These are phyloP conservation scores for Ceratocystiopsis brevicomis DNA, from an alignment of 2,329 filamentous ascomycete species.

Conservation along the genomic window DNA sequence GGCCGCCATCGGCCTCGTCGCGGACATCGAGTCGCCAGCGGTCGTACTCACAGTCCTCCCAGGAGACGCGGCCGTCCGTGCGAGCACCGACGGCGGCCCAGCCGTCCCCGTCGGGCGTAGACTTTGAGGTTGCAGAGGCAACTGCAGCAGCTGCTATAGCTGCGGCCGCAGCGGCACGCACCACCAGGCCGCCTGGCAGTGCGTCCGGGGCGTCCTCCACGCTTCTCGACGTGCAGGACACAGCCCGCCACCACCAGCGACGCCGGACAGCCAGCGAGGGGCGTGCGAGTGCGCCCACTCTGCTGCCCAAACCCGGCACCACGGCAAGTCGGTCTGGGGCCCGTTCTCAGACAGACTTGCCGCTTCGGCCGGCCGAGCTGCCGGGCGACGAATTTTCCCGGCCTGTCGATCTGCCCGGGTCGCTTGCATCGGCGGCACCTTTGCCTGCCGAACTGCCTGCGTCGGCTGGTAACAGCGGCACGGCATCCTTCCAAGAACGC, in stretches of 20 bases:
- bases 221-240: too few species aligned
- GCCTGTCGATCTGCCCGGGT: background rate
- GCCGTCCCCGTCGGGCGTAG: too few species aligned
- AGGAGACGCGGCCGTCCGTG: constrained; percentile 8
- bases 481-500: constrained; percentile 18
- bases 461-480: constrained; percentile 6
- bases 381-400: background rate
- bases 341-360: constrained; percentile 48
- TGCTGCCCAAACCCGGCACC: too few species aligned
- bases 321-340: constrained; percentile 26
- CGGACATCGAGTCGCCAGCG: constrained; percentile 17
- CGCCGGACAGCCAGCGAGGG: constrained; percentile 33
- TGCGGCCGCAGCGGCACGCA: background rate
- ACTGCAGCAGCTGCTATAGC: constrained; percentile 11
- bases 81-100: too few species aligned
- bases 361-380: constrained; percentile 17
- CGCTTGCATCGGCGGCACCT: background rate
- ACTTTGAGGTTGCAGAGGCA: too few species aligned
- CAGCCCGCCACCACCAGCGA: constrained; percentile 13
- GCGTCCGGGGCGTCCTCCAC: too few species aligned
- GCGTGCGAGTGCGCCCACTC: constrained; percentile 26
- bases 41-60: constrained; percentile 17
- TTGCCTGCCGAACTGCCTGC: background rate
- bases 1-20: constrained; percentile 11
- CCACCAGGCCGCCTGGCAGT: too few species aligned